These are phyloP conservation scores for Kwoniella sp. DNA, from an alignment of 768 basidiomycete genomes.

Conservation along the genomic window DNA sequence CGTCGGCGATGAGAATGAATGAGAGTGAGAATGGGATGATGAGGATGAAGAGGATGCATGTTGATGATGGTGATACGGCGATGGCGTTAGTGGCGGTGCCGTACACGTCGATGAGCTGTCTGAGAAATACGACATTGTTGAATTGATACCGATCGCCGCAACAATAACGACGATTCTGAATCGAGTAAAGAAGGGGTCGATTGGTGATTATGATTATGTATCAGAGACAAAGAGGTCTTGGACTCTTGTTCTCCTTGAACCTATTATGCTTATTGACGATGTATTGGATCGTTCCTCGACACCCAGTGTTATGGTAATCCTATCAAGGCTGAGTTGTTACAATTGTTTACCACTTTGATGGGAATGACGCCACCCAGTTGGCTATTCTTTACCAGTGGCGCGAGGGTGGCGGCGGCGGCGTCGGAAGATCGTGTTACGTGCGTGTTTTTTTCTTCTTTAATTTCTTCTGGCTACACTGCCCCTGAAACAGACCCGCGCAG, in stretches of 20 bases:
- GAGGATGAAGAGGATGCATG: conserved; percentile 3
- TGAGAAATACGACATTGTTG: conserved; percentile 22
- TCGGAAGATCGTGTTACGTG: background rate
- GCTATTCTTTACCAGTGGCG: background rate
- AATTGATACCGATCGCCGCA: too few relatives aligned
- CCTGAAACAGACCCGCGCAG: too few relatives aligned
- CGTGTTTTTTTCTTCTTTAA: background rate
- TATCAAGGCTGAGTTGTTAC: background rate
- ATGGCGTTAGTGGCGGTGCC: conserved; percentile 16
- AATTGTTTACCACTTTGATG: background rate
- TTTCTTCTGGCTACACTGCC: too few relatives aligned
- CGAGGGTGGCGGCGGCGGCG: background rate
- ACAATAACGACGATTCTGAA: too few relatives aligned
- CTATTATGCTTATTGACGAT: too few relatives aligned
- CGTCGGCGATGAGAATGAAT: conserved; percentile 12
- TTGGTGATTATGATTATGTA: background rate
- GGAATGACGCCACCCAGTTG: background rate
- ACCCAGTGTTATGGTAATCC: background rate
- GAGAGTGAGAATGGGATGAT: background rate
- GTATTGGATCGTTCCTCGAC: too few relatives aligned
- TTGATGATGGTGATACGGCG: conserved; percentile 4
- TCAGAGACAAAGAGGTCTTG: background rate
- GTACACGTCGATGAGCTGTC: conserved; percentile 21
- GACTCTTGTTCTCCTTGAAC: background rate
- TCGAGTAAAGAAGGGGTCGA: background rate